Evolutionary conservation across 2,329 filamentous ascomycete species (phyloP).

Genomic region (Fusarium buharicum): DNA sequence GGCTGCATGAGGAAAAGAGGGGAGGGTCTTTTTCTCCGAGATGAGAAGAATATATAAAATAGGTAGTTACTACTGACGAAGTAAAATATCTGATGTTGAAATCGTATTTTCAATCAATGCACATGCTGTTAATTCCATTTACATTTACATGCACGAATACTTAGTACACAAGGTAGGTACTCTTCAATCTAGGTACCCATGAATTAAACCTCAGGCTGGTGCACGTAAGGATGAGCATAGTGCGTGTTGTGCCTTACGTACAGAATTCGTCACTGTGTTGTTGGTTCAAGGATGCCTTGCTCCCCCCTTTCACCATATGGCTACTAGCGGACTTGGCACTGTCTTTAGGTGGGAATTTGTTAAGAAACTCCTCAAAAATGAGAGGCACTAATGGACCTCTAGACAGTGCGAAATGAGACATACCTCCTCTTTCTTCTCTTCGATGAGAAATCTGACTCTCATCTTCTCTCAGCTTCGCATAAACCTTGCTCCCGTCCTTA

Average conservation of each 20-base stretch:
- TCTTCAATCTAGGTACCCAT: too few relatives aligned
- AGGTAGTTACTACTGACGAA: neutral
- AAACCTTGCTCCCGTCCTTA: slow-evolving; percentile 36
- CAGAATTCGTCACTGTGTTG: slow-evolving; percentile 9
- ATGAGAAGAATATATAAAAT: neutral
- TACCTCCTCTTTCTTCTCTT: slow-evolving; percentile 22
- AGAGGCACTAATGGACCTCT: slow-evolving; percentile 17
- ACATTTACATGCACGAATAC: neutral
- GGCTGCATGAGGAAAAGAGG: neutral
- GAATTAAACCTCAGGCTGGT: too few relatives aligned
- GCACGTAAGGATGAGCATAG: slow-evolving; percentile 8
- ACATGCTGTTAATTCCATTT: neutral
- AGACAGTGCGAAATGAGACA: slow-evolving; percentile 32
- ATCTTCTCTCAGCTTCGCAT: slow-evolving; percentile 21
- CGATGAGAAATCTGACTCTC: slow-evolving; percentile 28
- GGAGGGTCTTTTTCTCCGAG: neutral
- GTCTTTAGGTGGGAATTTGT: slow-evolving; percentile 25
- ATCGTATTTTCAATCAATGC: neutral
- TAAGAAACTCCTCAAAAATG: slow-evolving; percentile 22
- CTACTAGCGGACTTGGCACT: slow-evolving; percentile 30
- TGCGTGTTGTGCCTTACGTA: neutral
- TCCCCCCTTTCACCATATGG: slow-evolving; percentile 15
- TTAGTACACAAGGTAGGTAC: neutral
- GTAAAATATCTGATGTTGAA: neutral
- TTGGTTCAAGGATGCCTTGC: slow-evolving; percentile 9